Evolutionary conservation across 371 early-diverging fungal species (phyloP), one percentile per base, ranked within the genome.

Genomic region (Sporodiniella umbellata): DNA sequence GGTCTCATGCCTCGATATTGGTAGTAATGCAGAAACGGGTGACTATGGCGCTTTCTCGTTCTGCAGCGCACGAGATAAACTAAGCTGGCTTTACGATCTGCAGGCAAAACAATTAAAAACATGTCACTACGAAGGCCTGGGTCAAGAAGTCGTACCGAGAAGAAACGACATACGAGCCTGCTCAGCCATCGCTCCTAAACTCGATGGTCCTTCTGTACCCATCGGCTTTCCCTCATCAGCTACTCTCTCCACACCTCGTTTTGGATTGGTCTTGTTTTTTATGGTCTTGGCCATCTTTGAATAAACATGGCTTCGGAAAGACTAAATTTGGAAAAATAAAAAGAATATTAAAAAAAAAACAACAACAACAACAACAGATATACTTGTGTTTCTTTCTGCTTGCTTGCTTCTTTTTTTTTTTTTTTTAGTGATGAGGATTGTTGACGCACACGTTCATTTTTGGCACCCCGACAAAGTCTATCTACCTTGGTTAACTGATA

Each of bases 11-110:
- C 55, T 55, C 11, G 85, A 84, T 35, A 79, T 83, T 37, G 60
- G 70, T 18, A 65, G 68, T 5, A 63, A 83, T 61, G 74, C 71
- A 6, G 74, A 69, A 54, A 66, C 70, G 2, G 84, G 84, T 4
- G 51, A 42, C 2, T 85, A 85, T 45, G 84, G 82, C 17, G 66
- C 65, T 6, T 81, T 70, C 53, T 79, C 82, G 0, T 75, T 68
- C 54, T 85, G 86, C 48, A 42, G 62, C 0, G 66, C 75, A 0
- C 53, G 65, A 10, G 73, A 81, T 25, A 79, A 83, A 50, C 62
- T 85, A 21, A 71, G 72, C 43, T 75, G 66, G 63, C 53, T 75
- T 25, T 75, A 75, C 45, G 52, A 66, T 22, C 26, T 62, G 8
- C 67, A 67, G 42, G 55, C 58, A 8, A 53, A 48, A 28, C 60